These are phyloP conservation scores for Pythium myriotylum DNA, from an alignment of 352 stramenopile genomes.

Conservation along the genomic window DNA sequence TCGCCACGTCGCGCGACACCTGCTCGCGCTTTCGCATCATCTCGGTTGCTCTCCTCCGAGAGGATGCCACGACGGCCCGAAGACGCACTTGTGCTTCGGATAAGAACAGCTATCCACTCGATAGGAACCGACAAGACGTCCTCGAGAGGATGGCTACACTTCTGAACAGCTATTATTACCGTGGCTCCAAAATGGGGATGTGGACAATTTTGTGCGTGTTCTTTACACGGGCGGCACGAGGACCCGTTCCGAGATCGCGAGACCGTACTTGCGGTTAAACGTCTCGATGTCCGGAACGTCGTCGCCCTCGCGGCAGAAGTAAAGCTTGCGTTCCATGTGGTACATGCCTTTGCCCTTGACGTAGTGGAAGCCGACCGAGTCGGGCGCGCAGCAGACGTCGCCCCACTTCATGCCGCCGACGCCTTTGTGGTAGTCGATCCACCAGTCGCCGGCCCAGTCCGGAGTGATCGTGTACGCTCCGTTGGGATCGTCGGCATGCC, in stretches of 20 bases:
- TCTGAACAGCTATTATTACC: neutral
- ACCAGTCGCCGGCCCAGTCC: constrained; percentile 52
- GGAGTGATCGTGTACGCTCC: constrained; percentile 62
- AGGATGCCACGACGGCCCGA: too few relatives aligned
- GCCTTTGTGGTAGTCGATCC: constrained; percentile 73
- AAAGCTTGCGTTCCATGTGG: constrained; percentile 70
- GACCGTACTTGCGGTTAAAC: constrained; percentile 1
- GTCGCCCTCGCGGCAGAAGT: constrained; percentile 49
- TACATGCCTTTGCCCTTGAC: constrained; percentile 70
- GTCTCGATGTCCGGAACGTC: neutral
- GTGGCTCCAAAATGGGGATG: too few relatives aligned
- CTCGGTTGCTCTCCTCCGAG: neutral
- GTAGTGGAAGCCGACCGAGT: constrained; percentile 84
- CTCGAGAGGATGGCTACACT: neutral
- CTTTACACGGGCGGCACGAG: neutral
- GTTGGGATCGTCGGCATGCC: constrained; percentile 70
- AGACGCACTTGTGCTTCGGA: neutral
- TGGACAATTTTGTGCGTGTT: too few relatives aligned
- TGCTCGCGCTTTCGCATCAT: constrained; percentile 1
- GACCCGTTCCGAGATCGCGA: neutral
- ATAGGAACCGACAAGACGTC: neutral
- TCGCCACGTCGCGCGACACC: neutral
- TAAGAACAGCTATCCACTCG: constrained; percentile 1
- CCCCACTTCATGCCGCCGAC: constrained; percentile 65
- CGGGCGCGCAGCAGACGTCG: constrained; percentile 51